These are phyloP conservation scores for Cordyceps fumosorosea DNA, from an alignment of 2,329 filamentous ascomycete genomes.

Conservation along the genomic window DNA sequence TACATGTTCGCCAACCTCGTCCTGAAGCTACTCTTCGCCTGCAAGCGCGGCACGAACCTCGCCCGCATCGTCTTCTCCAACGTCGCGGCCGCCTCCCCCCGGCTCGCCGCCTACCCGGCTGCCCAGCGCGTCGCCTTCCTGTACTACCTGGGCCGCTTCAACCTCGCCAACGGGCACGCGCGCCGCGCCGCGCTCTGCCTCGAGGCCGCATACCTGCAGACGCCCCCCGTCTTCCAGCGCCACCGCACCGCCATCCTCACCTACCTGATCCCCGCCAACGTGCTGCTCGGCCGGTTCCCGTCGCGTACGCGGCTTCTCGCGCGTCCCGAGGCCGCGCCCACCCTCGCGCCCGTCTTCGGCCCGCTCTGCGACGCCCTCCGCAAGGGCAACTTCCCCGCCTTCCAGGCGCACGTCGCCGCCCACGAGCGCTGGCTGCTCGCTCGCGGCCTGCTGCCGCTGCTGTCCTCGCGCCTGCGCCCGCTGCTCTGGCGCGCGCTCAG, in stretches of 20 bases:
- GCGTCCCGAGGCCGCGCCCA: conserved; percentile 60
- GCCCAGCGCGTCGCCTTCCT: conserved; percentile 86
- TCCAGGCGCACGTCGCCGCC: conserved; percentile 60
- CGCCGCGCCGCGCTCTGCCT: conserved; percentile 68
- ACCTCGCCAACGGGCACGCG: conserved; percentile 80
- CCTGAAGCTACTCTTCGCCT: conserved; percentile 82
- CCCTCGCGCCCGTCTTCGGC: conserved; percentile 59
- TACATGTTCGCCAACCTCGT: conserved; percentile 91
- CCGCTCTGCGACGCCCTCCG: conserved; percentile 69
- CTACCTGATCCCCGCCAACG: conserved; percentile 75
- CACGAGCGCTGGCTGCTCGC: conserved; percentile 68
- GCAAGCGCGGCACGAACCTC: conserved; percentile 66
- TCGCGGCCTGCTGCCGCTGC: conserved; percentile 67
- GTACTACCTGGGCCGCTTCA: conserved; percentile 88
- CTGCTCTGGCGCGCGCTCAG: conserved; percentile 79
- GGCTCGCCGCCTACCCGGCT: conserved; percentile 73
- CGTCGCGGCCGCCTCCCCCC: conserved; percentile 76
- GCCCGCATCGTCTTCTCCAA: conserved; percentile 87
- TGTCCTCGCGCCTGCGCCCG: conserved; percentile 71
- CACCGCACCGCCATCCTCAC: conserved; percentile 77
- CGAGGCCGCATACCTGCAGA: conserved; percentile 72
- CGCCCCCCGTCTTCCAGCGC: conserved; percentile 51
- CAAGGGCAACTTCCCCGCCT: conserved; percentile 66
- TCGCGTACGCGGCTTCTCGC: conserved; percentile 53
- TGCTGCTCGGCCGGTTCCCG: conserved; percentile 80